These are phyloP conservation scores for Trichoderma afroharzianum DNA, from an alignment of 2,329 filamentous ascomycete genomes.

Conservation along the genomic window DNA sequence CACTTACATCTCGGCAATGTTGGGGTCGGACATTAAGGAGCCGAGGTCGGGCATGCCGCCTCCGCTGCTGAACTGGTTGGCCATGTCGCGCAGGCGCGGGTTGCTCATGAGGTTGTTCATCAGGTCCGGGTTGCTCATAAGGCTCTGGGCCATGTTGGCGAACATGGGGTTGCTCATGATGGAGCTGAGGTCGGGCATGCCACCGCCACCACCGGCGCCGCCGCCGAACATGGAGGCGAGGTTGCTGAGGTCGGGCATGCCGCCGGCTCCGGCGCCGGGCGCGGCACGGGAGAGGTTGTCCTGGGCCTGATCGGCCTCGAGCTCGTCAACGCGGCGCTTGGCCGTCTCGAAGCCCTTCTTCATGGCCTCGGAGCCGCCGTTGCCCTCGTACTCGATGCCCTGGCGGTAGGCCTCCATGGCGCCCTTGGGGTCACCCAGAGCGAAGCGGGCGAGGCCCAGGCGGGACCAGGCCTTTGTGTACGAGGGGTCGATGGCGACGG, in stretches of 20 bases:
- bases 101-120: conserved; percentile 94
- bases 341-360: conserved; percentile 95
- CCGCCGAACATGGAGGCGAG: conserved; percentile 70
- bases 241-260: conserved; percentile 67
- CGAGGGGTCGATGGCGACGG: conserved; percentile 79
- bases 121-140: conserved; percentile 95
- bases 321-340: conserved; percentile 79
- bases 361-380: conserved; percentile 93
- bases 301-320: conserved; percentile 47
- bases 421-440: conserved; percentile 83
- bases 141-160: conserved; percentile 89
- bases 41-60: conserved; percentile 88
- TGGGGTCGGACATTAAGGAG: conserved; percentile 86
- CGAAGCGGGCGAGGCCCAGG: conserved; percentile 85
- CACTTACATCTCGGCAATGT: conserved; percentile 87
- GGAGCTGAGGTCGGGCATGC: conserved; percentile 81
- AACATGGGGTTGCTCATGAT: conserved; percentile 99
- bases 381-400: conserved; percentile 92
- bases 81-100: conserved; percentile 83
- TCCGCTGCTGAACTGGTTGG: conserved; percentile 68
- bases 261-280: conserved; percentile 51
- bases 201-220: conserved; percentile 63
- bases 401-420: conserved; percentile 92
- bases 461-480: conserved; percentile 98
- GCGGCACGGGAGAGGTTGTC: conserved; percentile 41